Evolutionary conservation across 768 basidiomycete species (phyloP), one percentile per base, ranked within the genome.

Genomic region (Lactarius pseudohatsudake): DNA sequence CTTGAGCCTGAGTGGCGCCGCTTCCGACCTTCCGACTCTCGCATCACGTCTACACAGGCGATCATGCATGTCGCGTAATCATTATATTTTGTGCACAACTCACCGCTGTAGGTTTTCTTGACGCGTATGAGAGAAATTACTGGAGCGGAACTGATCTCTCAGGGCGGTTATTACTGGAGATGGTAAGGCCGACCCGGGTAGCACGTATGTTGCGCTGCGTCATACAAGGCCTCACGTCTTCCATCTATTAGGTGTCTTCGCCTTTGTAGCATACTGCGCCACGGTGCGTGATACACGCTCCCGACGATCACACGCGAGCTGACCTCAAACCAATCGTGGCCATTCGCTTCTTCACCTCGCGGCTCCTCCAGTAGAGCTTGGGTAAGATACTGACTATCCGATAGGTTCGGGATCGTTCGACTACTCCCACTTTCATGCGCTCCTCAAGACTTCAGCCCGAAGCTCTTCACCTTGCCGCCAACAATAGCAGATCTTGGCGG

Each of bases 41-140:
- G 87, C 26, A 83, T 90, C 64, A 78, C 86, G 4, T 86, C 84
- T 58, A 32, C 32, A 32, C 32, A 32, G 71, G 75, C 76, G 1
- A 28, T 92, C 80, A 89, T 81, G 55, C 89, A 91, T 73, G 86
- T 92, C 61, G 88, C 89, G 0, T 94, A 90, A 34, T 34, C 0
- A 34, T 34, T 10, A 1, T 34, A 34, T 34, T 34, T 34, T 34
- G 34, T 34, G 34, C 34, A 34, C 34, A 9, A 9, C 9, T 9
- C 9, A 10, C 34, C 0, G 34, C 30, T n/a, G n/a, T n/a, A n/a
- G n/a, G n/a, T n/a, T n/a, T n/a, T n/a, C 30, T 6, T 34, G 34
- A 34, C 9, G 34, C 10, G 7, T 20, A 47, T 22, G n/a, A 47
- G 10, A 45, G 43, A n/a, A 45, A n/a, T 20, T 45, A 8, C 8